Base-by-base conservation (phyloP, 2,329 filamentous ascomycete genomes). In the Neonectria hederae region DNA sequence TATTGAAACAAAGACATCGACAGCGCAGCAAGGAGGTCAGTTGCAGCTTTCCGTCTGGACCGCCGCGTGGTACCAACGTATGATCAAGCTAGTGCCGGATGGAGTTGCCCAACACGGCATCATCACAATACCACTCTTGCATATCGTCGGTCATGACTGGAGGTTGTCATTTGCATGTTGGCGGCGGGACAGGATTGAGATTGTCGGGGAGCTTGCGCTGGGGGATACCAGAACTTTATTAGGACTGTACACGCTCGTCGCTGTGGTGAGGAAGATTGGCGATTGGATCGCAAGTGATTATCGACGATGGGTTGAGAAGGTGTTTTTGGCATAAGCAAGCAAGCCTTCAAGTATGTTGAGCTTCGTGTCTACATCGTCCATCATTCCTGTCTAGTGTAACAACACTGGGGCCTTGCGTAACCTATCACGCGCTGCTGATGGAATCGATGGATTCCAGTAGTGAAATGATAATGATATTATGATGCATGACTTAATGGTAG, bases 31-130 rank as follows among this genome's bases (percentile, higher is more conserved):
- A 56, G 54, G 19, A 19, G 54, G 54, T 3, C 22, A 56, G 28
- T 17, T 56, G 17, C 54, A 56, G 22, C 40, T 56, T 22, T 56
- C 54, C 3, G 54, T 56, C n/a, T 56, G 40, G 54, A 56, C 54
- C 9, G 54, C 54, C 14, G 54, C 54, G 0, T 56, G 54, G 54
- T 56, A 56, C 11, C 54, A 56, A 13, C 54, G 54, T 21, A 56
- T 56, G 28, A 7, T 11, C 26, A 43, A 30, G 35, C 54, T 56
- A 10, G 54, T 56, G 4, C 54, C 54, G 10, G 54, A 30, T 30
- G 22, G 40, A 30, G 10, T 56, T 56, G 40, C 35, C 42, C 40
- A 30, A 28, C 40, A 56, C n/a, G 54, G 54, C n/a, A 56, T 56
- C 54, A 17, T 46, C 2, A 56, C 54, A 45, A 14, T 56, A 11